A percentile compares a stretch with the other conserved stretches of the same genome.
These are phyloP conservation scores for Oenanthe javanica DNA, from an alignment of 140 eudicot species.

Conservation along the genomic window DNA sequence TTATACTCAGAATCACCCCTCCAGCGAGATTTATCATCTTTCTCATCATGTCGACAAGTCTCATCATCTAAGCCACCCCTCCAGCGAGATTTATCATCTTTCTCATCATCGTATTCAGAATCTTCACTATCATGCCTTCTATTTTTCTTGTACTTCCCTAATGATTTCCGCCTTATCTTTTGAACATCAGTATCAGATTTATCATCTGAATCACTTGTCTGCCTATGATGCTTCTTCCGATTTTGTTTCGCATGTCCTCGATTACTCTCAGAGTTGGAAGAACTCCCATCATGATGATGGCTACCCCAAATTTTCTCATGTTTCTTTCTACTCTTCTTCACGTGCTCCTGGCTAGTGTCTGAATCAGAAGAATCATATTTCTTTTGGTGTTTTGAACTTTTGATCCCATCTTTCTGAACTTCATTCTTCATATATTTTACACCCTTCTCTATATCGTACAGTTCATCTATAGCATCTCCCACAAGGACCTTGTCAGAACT, in stretches of 20 bases:
- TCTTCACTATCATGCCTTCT: no score
- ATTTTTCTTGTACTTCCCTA: neutral
- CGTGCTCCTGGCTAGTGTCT: neutral
- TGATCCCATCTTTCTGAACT: constrained; percentile 22
- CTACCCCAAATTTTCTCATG: no score
- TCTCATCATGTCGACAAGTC: no score
- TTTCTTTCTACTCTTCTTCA: no score
- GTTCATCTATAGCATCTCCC: constrained; percentile 21
- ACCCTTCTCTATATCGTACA: constrained; percentile 11
- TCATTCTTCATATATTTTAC: constrained; percentile 12
- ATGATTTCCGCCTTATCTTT: constrained; percentile 22
- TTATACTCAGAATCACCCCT: no score
- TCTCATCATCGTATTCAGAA: no score
- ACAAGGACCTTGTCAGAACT: constrained; percentile 17
- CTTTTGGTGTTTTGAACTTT: constrained; percentile 21
- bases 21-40: no score
- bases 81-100: no score
- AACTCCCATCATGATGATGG: no score
- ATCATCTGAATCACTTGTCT: constrained; percentile 21
- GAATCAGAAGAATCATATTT: constrained; percentile 8
- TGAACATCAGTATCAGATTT: constrained; percentile 40
- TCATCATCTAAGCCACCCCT: no score
- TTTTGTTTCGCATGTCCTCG: constrained; percentile 12
- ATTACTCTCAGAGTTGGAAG: neutral
- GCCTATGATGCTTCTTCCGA: constrained; percentile 23